Percentiles rank a stretch among this genome's conserved stretches.
Conservation (phyloP, 176 grass and related monocot species). For the Juncus effusus region DNA sequence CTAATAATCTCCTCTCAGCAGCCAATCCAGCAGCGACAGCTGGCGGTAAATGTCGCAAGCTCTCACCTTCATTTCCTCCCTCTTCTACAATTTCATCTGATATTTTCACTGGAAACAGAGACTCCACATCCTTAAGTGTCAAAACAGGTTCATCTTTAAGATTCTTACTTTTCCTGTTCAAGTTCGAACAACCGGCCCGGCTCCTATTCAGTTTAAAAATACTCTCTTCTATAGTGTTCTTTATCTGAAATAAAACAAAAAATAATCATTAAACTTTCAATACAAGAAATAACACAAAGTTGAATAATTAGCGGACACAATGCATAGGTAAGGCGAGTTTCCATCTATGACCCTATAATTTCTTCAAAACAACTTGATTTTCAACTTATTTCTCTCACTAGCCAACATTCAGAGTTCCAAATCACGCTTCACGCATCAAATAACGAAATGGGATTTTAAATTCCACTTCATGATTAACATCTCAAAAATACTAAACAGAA, state of each 20-base stretch:
- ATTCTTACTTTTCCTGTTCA: slow-evolving; percentile 56
- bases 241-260: slow-evolving; percentile 46
- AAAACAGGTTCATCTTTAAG: slow-evolving; percentile 73
- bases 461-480: no score
- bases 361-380: no score
- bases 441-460: no score
- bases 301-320: no score
- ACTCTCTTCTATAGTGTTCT: slow-evolving; percentile 87
- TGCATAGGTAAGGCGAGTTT: no score
- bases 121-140: slow-evolving; percentile 76
- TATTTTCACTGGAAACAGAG: slow-evolving; percentile 47
- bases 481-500: not conserved
- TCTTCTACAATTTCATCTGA: slow-evolving; percentile 40
- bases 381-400: no score
- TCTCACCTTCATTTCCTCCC: slow-evolving; percentile 27
- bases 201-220: slow-evolving; percentile 75
- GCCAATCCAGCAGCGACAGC: slow-evolving; percentile 76
- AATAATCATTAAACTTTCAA: no score
- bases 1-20: slow-evolving; percentile 65
- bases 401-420: no score
- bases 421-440: no score
- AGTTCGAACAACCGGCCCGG: slow-evolving; percentile 52
- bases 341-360: no score
- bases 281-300: no score
- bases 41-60: slow-evolving; percentile 65